Evolutionary conservation across 805 yeast genomes (phyloP), one percentile per base, ranked within the genome.

Genomic region (Peterozyma xylosa): DNA sequence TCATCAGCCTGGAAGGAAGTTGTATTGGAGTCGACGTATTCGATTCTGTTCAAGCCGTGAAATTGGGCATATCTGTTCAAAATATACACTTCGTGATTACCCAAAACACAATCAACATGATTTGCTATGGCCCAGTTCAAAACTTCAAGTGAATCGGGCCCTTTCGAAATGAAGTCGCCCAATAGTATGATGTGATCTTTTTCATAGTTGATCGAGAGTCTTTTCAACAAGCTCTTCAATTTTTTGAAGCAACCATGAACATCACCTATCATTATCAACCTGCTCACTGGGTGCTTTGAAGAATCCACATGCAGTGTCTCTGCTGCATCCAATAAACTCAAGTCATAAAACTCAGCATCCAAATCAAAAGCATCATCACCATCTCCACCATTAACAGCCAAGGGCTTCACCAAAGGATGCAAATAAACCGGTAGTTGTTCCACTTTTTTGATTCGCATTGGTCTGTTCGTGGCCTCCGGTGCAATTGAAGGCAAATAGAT

Each of bases 131-230:
- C 80, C 53, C 62, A 81, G 47, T 88, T 82, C 10, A 89, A 57
- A 2, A 88, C 88, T 35, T 73, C 75, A 11, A 75, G 49, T 1
- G 95, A 84, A 46, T 84, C 78, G 5, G 85, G 81, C 1, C 98
- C 98, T 57, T 90, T 91, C 41, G 88, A 71, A 14, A 86, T 68
- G 59, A 89, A 86, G 57, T 90, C 97, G 3, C 98, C 98, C 16
- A 89, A 61, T 17, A 89, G 64, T 1, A 90, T 63, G 11, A 89
- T 67, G 53, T 69, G 76, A 11, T 70, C 60, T 30, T 40, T 44
- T 35, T 40, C 33, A 18, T 39, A 43, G 15, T 44, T 44, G 5
- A 44, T 17, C 13, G 36, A 33, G 16, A 76, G 53, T 53, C 76
- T 72, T 9, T 67, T 53, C 44, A 90, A 62, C 35, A 91, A 65